Base-by-base conservation (phyloP, 169 alveolate genomes). In the Plasmodium vivax region DNA sequence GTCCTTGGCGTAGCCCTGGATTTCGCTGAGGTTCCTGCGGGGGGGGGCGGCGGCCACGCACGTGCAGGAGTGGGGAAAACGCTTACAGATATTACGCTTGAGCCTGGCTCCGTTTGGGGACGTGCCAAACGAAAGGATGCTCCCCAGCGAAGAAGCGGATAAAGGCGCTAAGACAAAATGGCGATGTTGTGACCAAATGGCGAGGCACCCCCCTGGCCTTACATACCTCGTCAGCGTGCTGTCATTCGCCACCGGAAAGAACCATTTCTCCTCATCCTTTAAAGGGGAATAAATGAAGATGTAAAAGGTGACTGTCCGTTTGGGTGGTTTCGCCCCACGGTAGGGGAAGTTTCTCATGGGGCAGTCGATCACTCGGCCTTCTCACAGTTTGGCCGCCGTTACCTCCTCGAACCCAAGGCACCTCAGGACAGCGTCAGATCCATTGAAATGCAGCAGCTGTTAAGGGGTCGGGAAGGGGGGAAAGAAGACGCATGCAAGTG, bases 321-420 rank as follows among this genome's bases (percentile, higher is more conserved):
- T 38, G 43, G 8, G 7, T 43, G 36, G 5, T 81, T 81, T 43
- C 56, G 9, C n/a, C 41, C 62, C 62, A 16, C 19, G 36, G 36
- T 79, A 23, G 41, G 32, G 68, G 68, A 51, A 51, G 56, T 80
- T 80, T 80, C 41, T 2, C 54, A 80, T 80, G 43, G 43, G 23
- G 0, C 14, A 14, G 74, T 41, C 19, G 56, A 38, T 32, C 27
- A 19, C 5, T 80, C 6, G 12, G 27, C 34, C 58, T 80, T 80
- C 56, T 80, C 58, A n/a, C 10, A 38, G 5, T 83, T 38, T 41
- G 72, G 43, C 16, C 30, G 5, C 73, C 51, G 41, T 74, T 85
- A 85, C 93, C 81, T 85, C 93, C 54, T 85, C 93, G 62, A 85
- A 85, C 14, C 93, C 93, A 27, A 85, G 79, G 45, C 85, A 41